These are phyloP conservation scores for Solanum chmielewskii DNA, from an alignment of 257 asterid species.

Conservation along the genomic window DNA sequence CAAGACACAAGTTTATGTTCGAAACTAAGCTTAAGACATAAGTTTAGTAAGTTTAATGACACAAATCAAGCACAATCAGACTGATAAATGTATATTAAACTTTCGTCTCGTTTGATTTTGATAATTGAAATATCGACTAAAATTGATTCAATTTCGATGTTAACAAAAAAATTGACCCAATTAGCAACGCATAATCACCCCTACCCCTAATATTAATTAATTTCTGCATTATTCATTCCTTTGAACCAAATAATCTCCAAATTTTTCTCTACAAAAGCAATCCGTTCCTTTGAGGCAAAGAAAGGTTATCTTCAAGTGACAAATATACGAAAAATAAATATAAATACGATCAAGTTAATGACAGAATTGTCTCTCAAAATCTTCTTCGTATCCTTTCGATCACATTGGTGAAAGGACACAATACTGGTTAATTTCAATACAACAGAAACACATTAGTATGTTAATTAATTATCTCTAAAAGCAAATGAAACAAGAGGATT, in stretches of 20 bases:
- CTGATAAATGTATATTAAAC: not conserved
- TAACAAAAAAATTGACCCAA: not conserved
- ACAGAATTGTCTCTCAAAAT: not conserved
- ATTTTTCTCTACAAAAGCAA: not conserved
- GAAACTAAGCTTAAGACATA: too few relatives aligned
- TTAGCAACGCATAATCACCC: not conserved
- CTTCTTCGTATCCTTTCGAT: not conserved
- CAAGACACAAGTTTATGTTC: not conserved
- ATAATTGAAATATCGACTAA: not conserved
- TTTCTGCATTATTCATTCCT: not conserved
- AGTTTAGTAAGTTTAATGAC: not conserved
- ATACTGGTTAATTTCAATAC: not conserved
- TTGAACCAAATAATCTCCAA: not conserved
- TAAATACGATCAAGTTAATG: not conserved
- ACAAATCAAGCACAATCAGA: not conserved
- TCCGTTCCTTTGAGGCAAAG: not conserved
- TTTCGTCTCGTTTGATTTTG: not conserved
- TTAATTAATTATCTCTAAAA: not conserved
- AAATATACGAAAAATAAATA: not conserved
- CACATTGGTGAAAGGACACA: not conserved
- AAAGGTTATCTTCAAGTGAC: not conserved
- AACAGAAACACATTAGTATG: not conserved
- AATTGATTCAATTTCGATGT: not conserved
- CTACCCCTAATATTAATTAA: not conserved
- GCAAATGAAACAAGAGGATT: not conserved